Evolutionary conservation across 257 asterid genomes (phyloP).

Genomic region (Gentiana straminea): DNA sequence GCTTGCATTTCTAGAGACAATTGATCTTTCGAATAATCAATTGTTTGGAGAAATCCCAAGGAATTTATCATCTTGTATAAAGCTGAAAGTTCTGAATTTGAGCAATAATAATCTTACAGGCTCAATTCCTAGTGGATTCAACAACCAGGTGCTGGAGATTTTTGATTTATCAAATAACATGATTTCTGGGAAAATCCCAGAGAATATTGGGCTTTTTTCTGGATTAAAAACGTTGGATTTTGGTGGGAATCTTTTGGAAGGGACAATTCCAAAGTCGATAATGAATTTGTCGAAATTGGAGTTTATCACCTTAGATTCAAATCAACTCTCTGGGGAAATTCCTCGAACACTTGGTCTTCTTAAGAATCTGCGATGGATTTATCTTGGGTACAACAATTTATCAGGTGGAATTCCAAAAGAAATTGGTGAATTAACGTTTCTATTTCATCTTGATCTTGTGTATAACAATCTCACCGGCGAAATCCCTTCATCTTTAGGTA

Average conservation of each 20-base stretch:
- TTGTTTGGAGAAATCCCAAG: slow-evolving; percentile 49
- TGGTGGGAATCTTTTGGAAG: slow-evolving; percentile 62
- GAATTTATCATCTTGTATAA: slow-evolving; percentile 21
- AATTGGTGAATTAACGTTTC: slow-evolving; percentile 34
- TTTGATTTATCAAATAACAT: slow-evolving; percentile 66
- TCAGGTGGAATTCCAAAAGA: slow-evolving; percentile 61
- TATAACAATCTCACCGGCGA: slow-evolving; percentile 68
- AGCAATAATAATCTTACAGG: slow-evolving; percentile 75
- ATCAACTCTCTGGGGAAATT: slow-evolving; percentile 53
- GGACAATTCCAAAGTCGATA: slow-evolving; percentile 44
- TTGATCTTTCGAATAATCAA: slow-evolving; percentile 62
- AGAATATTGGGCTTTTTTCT: slow-evolving; percentile 38
- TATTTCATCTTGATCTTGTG: slow-evolving; percentile 68
- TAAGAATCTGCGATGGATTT: slow-evolving; percentile 49
- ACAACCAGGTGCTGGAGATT: slow-evolving; percentile 34
- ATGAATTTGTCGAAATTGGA: slow-evolving; percentile 45
- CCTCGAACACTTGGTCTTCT: slow-evolving; percentile 38
- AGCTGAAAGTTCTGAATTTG: slow-evolving; percentile 51
- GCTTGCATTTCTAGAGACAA: slow-evolving; percentile 32
- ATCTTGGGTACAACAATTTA: slow-evolving; percentile 74
- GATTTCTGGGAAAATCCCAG: slow-evolving; percentile 58
- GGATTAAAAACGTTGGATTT: slow-evolving; percentile 51
- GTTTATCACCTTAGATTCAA: slow-evolving; percentile 59
- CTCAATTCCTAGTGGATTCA: slow-evolving; percentile 21
- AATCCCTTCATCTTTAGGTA: slow-evolving; percentile 70